These are phyloP conservation scores for Phlebopus sp. DNA, from an alignment of 1,284 basidiomycete species.

Conservation along the genomic window DNA sequence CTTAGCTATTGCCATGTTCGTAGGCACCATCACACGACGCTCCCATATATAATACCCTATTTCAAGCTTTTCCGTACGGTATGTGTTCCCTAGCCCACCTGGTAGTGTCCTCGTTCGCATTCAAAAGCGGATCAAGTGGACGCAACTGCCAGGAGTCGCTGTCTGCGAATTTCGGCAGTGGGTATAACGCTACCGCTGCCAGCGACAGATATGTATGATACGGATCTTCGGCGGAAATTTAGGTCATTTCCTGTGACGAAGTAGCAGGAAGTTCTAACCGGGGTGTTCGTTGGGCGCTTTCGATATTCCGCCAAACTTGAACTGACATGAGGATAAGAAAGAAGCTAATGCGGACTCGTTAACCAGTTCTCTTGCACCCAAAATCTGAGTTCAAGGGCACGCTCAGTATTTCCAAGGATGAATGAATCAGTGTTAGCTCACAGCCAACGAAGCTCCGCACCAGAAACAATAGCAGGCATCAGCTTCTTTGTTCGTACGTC, in stretches of 20 bases:
- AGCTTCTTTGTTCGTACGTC: constrained; percentile 80
- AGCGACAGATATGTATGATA: constrained; percentile 90
- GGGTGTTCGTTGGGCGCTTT: constrained; percentile 78
- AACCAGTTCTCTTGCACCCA: constrained; percentile 56
- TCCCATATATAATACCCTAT: too few relatives aligned
- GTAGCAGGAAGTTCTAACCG: constrained; percentile 43
- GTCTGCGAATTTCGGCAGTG: constrained; percentile 37
- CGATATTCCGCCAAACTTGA: constrained; percentile 80
- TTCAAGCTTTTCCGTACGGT: constrained; percentile 11
- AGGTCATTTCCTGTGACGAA: constrained; percentile 5
- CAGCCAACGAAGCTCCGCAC: constrained; percentile 79
- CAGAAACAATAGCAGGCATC: constrained; percentile 97
- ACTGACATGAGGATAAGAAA: constrained; percentile 77
- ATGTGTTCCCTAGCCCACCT: constrained; percentile 61
- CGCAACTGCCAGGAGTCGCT: constrained; percentile 54
- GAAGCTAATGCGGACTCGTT: constrained; percentile 51
- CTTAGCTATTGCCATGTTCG: too few relatives aligned
- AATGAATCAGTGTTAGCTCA: constrained; percentile 33
- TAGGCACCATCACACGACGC: too few relatives aligned
- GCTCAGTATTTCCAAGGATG: neutral
- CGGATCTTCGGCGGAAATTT: constrained; percentile 55
- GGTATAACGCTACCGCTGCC: constrained; percentile 73
- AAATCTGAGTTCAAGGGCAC: constrained; percentile 46
- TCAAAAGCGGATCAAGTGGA: constrained; percentile 65
- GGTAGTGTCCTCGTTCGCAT: constrained; percentile 62